Percentiles rank a stretch among this genome's conserved stretches.
Evolutionary conservation across 2,329 filamentous ascomycete genomes (phyloP).

Genomic region (Fusarium concolor): DNA sequence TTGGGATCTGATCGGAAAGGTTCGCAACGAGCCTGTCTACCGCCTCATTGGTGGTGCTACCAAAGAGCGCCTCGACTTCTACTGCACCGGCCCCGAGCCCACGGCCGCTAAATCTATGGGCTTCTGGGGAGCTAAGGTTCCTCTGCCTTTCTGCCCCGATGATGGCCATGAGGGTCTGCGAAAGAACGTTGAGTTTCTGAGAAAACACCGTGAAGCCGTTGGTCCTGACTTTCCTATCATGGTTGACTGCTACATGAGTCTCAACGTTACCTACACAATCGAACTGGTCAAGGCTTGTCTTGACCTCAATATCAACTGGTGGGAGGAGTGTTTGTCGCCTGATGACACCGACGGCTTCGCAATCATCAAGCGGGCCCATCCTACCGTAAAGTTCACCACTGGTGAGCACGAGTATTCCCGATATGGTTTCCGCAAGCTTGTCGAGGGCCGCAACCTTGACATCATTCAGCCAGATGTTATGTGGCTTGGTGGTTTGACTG

Average conservation of each 20-base stretch:
- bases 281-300: slow-evolving; percentile 87
- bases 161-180: slow-evolving; percentile 84
- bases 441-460: slow-evolving; percentile 91
- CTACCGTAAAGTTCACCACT: slow-evolving; percentile 91
- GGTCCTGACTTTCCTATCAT: slow-evolving; percentile 93
- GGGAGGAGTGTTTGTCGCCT: slow-evolving; percentile 92
- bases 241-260: slow-evolving; percentile 97
- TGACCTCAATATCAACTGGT: slow-evolving; percentile 93
- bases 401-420: slow-evolving; percentile 96
- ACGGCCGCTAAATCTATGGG: slow-evolving; percentile 84
- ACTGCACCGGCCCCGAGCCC: slow-evolving; percentile 92
- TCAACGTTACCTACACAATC: slow-evolving; percentile 93
- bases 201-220: slow-evolving; percentile 84
- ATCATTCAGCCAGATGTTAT: slow-evolving; percentile 97
- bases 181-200: slow-evolving; percentile 91
- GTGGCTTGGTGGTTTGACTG: slow-evolving; percentile 95
- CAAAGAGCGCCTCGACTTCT: slow-evolving; percentile 85
- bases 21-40: slow-evolving; percentile 93
- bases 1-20: slow-evolving; percentile 92
- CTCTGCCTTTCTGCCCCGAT: slow-evolving; percentile 88
- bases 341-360: slow-evolving; percentile 94
- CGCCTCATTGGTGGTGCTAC: slow-evolving; percentile 94
- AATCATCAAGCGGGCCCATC: slow-evolving; percentile 90
- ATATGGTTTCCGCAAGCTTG: slow-evolving; percentile 93
- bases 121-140: slow-evolving; percentile 91